phyloP scores from a whole-genome alignment of 768 basidiomycete genomes.

The Boletus patriciae region DNA sequence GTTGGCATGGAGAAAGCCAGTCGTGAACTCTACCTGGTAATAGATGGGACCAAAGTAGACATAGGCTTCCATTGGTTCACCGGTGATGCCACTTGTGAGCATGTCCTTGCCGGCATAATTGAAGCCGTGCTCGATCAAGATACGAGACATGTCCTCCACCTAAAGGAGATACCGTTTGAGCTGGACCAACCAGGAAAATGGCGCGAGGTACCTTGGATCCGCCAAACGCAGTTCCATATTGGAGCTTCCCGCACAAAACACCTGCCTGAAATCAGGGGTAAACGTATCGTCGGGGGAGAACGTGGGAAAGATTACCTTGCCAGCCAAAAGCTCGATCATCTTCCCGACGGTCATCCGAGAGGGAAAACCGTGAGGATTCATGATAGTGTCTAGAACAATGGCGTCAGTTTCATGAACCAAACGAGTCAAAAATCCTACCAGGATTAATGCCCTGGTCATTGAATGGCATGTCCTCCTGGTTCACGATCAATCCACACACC shows the following conservation, averaged over 20 bases:
- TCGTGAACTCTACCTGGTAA: slow-evolving; percentile 68
- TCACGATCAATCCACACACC: slow-evolving; percentile 97
- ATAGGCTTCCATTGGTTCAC: slow-evolving; percentile 93
- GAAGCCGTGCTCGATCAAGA: slow-evolving; percentile 93
- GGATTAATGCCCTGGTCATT: slow-evolving; percentile 96
- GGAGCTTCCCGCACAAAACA: slow-evolving; percentile 82
- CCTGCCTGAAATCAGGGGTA: slow-evolving; percentile 61
- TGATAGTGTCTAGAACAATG: slow-evolving; percentile 80
- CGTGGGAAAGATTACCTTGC: slow-evolving; percentile 59
- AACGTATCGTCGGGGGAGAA: slow-evolving; percentile 2
- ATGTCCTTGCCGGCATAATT: slow-evolving; percentile 99
- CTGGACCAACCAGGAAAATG: slow-evolving; percentile 2
- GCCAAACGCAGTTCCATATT: slow-evolving; percentile 96
- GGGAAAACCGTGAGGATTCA: slow-evolving; percentile 99
- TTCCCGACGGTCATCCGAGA: slow-evolving; percentile 99
- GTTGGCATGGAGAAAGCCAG: slow-evolving; percentile 3
- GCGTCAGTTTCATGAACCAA: slow-evolving; percentile 13
- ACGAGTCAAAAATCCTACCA: slow-evolving; percentile 46
- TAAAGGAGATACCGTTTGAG: slow-evolving; percentile 30
- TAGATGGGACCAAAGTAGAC: slow-evolving; percentile 99
- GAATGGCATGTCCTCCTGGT: slow-evolving; percentile 99
- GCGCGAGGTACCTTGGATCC: slow-evolving; percentile 76
- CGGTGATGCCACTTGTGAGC: slow-evolving; percentile 97
- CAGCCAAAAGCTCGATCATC: slow-evolving; percentile 97
- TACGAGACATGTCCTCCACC: slow-evolving; percentile 98